These are phyloP conservation scores for Monilinia fructigena DNA, from an alignment of 2,329 filamentous ascomycete species.

Conservation along the genomic window DNA sequence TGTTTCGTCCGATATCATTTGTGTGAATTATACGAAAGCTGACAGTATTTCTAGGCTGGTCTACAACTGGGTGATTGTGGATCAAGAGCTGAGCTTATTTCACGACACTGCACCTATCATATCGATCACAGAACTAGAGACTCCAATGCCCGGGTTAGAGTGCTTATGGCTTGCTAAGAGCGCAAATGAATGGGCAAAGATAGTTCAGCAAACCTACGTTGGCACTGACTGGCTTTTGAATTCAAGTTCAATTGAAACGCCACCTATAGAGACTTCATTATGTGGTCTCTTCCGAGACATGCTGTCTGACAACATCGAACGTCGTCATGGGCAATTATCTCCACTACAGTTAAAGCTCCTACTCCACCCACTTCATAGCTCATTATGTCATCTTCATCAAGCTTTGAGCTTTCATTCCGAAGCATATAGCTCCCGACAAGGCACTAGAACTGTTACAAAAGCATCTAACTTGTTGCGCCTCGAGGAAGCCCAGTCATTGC, in stretches of 20 bases:
- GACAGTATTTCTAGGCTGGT: constrained; percentile 51
- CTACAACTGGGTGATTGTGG: constrained; percentile 75
- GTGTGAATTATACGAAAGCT: background rate
- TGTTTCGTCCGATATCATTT: background rate
- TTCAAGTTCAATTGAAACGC: constrained; percentile 44
- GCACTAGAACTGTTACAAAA: constrained; percentile 52
- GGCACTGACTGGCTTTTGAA: constrained; percentile 44
- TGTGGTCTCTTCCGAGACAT: constrained; percentile 67
- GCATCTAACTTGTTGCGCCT: constrained; percentile 59
- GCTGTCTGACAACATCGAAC: constrained; percentile 60
- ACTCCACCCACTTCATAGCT: constrained; percentile 64
- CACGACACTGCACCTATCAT: constrained; percentile 62
- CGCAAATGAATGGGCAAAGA: constrained; percentile 57
- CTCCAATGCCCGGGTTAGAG: constrained; percentile 62
- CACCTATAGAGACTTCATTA: constrained; percentile 56
- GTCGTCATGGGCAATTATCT: constrained; percentile 46
- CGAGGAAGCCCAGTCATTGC: constrained; percentile 62
- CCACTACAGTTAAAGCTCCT: constrained; percentile 64
- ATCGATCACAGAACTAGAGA: constrained; percentile 62
- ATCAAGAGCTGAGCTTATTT: constrained; percentile 69
- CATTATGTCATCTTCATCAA: constrained; percentile 64
- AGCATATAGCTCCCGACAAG: constrained; percentile 46
- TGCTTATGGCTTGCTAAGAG: constrained; percentile 61
- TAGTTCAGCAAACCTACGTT: constrained; percentile 59
- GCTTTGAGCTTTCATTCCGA: constrained; percentile 65